Percentiles rank a stretch among this genome's conserved stretches.
Conservation (phyloP, 2,329 filamentous ascomycete genomes). For the Fusarium protoensiforme region DNA sequence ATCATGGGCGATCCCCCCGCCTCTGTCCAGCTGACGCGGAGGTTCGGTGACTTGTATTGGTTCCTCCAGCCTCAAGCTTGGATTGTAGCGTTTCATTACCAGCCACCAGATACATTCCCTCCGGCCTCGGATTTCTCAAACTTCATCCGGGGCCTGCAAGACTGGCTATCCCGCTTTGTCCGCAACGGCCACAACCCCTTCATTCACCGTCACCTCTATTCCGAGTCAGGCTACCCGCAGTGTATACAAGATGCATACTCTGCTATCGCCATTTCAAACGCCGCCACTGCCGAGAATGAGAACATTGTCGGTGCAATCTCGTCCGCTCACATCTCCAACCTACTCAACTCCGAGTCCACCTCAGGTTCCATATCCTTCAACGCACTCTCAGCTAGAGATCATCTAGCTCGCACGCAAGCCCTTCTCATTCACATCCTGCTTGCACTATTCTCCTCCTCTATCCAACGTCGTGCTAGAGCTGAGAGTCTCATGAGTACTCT, state of each 20-base stretch:
- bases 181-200: conserved; percentile 1
- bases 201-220: neutral
- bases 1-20: neutral
- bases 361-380: neutral
- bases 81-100: neutral
- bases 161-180: neutral
- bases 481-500: neutral
- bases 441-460: conserved; percentile 2
- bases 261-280: neutral
- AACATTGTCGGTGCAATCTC: neutral
- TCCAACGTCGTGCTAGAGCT: neutral
- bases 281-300: neutral
- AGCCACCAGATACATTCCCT: neutral
- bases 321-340: neutral
- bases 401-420: neutral
- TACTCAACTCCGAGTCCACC: neutral
- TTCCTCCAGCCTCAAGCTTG: neutral
- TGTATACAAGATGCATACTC: conserved; percentile 1
- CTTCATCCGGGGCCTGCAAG: neutral
- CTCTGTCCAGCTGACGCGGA: neutral
- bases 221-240: neutral
- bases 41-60: neutral
- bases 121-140: neutral
- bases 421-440: neutral
- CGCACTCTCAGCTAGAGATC: neutral